phyloP scores from a whole-genome alignment of 345 rosid species.

The Kernera saxatilis region DNA sequence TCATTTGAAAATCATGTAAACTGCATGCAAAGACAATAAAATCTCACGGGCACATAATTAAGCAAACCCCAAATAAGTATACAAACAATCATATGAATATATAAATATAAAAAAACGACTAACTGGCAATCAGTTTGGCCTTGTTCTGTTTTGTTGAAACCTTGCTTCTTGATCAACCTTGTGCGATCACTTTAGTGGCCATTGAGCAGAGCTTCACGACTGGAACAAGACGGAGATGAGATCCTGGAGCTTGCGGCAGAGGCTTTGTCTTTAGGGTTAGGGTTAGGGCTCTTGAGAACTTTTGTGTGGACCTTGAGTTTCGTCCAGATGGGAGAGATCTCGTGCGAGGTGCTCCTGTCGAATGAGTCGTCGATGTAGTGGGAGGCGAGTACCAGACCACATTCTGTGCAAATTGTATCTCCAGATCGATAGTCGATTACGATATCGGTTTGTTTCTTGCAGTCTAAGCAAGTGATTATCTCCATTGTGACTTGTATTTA shows the following conservation, averaged over 20 bases:
- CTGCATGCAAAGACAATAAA: neutral
- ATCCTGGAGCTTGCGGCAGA: neutral
- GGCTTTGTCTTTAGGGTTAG: neutral
- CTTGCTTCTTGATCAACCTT: neutral
- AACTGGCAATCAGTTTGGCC: neutral
- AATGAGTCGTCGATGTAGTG: neutral
- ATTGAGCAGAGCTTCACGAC: neutral
- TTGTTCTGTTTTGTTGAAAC: neutral
- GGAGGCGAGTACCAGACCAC: neutral
- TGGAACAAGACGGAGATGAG: neutral
- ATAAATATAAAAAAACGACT: neutral
- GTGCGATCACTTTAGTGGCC: neutral
- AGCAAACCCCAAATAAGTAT: neutral
- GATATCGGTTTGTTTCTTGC: neutral
- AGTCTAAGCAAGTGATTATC: neutral
- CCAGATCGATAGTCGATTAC: neutral
- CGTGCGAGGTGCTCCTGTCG: neutral
- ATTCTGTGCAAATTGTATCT: neutral
- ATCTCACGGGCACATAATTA: neutral
- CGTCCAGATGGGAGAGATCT: neutral
- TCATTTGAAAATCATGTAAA: neutral
- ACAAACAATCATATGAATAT: neutral
- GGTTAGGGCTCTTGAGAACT: neutral
- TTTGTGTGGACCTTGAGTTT: neutral
- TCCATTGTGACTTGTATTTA: neutral